A percentile compares a stretch with the other conserved stretches of the same genome.
phyloP scores from a whole-genome alignment of 768 basidiomycete species.

The Tephrocybe sp. region DNA sequence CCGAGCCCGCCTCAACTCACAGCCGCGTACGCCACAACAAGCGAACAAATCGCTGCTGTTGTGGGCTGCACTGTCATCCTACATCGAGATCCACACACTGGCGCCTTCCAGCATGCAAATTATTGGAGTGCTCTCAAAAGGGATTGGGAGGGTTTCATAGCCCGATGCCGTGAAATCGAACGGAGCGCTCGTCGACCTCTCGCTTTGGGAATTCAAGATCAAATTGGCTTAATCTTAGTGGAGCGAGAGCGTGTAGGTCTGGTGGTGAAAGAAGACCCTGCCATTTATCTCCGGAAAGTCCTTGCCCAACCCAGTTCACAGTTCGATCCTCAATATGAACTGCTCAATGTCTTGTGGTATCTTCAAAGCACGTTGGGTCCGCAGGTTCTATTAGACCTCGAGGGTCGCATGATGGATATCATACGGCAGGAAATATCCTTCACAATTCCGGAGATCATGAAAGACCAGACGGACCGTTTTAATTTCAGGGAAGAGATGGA shows the following conservation, averaged over 20 bases:
- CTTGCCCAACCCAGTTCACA: slow-evolving; percentile 41
- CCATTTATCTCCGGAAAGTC: slow-evolving; percentile 55
- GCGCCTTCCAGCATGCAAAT: slow-evolving; percentile 72
- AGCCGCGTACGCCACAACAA: slow-evolving; percentile 62
- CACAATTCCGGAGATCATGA: slow-evolving; percentile 72
- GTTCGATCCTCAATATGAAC: slow-evolving; percentile 51
- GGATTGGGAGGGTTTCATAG: slow-evolving; percentile 96
- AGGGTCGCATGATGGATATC: slow-evolving; percentile 59
- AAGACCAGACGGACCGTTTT: slow-evolving; percentile 57
- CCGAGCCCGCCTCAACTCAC: slow-evolving; percentile 56
- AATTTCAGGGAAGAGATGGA: slow-evolving; percentile 58
- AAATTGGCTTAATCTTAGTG: slow-evolving; percentile 56
- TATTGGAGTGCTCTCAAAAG: slow-evolving; percentile 85
- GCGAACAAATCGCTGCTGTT: slow-evolving; percentile 76
- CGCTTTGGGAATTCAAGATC: slow-evolving; percentile 50
- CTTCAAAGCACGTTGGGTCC: slow-evolving; percentile 61
- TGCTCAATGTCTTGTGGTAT: slow-evolving; percentile 65
- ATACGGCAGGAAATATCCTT: slow-evolving; percentile 79
- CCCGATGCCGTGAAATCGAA: slow-evolving; percentile 88
- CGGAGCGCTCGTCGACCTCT: slow-evolving; percentile 82
- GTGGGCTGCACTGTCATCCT: slow-evolving; percentile 86
- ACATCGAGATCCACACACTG: slow-evolving; percentile 72
- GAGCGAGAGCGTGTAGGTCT: slow-evolving; percentile 78
- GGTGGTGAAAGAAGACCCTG: slow-evolving; percentile 64
- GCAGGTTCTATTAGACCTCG: slow-evolving; percentile 54